Percentiles rank a stretch among this genome's conserved stretches.
These are phyloP conservation scores for Articulospora tetracladia DNA, from an alignment of 495 filamentous ascomycete species.

Conservation along the genomic window DNA sequence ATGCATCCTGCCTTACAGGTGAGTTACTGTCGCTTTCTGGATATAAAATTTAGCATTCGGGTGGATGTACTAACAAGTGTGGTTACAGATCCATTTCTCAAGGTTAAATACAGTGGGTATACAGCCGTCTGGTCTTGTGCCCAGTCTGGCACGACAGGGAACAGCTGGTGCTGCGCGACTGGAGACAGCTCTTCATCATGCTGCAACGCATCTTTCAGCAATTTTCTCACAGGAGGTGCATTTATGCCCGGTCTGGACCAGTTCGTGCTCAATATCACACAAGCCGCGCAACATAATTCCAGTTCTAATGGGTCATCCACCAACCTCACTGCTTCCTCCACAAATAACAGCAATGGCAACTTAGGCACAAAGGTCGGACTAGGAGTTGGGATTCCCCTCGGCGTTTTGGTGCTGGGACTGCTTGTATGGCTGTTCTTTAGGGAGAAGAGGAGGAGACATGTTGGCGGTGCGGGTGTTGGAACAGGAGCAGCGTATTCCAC, in stretches of 20 bases:
- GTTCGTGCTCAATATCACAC: background rate
- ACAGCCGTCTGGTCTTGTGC: constrained; percentile 6
- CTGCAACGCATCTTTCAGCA: constrained; percentile 2
- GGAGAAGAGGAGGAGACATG: background rate
- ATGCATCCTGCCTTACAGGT: background rate
- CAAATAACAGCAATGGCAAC: background rate
- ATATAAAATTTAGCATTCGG: too few relatives aligned
- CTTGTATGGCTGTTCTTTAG: constrained; percentile 1
- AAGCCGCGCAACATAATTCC: background rate
- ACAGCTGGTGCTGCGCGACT: constrained; percentile 2
- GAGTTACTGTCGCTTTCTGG: background rate
- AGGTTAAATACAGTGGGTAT: background rate
- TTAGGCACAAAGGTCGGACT: constrained; percentile 7
- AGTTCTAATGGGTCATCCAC: background rate
- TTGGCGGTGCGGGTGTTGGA: background rate
- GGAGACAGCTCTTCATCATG: background rate
- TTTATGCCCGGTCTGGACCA: constrained; percentile 7
- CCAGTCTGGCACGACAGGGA: background rate
- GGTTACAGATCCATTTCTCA: background rate
- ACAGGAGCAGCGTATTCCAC: background rate
- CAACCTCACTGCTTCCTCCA: background rate
- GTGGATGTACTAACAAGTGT: background rate
- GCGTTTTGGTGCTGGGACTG: background rate
- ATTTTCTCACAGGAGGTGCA: background rate
- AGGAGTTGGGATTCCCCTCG: constrained; percentile 5